phyloP scores from a whole-genome alignment of 345 rosid species.

The Eucalyptus viminalis region DNA sequence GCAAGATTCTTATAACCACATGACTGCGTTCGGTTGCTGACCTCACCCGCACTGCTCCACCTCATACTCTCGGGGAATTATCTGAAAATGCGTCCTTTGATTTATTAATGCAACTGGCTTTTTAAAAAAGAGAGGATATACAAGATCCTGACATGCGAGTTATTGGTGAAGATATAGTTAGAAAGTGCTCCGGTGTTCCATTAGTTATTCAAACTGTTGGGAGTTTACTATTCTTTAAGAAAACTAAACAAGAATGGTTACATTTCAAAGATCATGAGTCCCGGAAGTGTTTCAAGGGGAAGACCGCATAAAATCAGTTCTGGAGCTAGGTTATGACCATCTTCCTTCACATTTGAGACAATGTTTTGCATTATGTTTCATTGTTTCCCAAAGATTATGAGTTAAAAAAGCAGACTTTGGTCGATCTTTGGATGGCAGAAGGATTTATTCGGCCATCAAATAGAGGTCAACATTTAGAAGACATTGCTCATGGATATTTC shows the following conservation, averaged over 20 bases:
- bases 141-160: not conserved
- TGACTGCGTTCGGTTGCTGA: rapidly evolving
- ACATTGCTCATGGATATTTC: conserved; percentile 2
- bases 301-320: rapidly evolving
- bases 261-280: rapidly evolving
- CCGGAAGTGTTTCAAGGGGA: not conserved
- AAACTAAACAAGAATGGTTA: rapidly evolving
- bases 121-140: rapidly evolving
- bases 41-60: rapidly evolving
- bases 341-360: conserved; percentile 11
- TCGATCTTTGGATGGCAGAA: conserved; percentile 7
- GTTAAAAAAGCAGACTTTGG: not conserved
- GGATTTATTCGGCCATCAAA: not conserved
- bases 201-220: not conserved
- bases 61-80: rapidly evolving
- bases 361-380: conserved; percentile 8
- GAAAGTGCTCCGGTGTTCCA: not conserved
- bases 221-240: rapidly evolving
- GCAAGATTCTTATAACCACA: not conserved
- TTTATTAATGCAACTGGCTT: not conserved
- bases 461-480: not conserved
- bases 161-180: rapidly evolving
- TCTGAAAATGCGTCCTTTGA: rapidly evolving
- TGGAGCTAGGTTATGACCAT: not conserved
- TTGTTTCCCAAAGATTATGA: conserved; percentile 9